Evolutionary conservation across 345 rosid genomes (phyloP).

Genomic region (Populus ilicifolia): DNA sequence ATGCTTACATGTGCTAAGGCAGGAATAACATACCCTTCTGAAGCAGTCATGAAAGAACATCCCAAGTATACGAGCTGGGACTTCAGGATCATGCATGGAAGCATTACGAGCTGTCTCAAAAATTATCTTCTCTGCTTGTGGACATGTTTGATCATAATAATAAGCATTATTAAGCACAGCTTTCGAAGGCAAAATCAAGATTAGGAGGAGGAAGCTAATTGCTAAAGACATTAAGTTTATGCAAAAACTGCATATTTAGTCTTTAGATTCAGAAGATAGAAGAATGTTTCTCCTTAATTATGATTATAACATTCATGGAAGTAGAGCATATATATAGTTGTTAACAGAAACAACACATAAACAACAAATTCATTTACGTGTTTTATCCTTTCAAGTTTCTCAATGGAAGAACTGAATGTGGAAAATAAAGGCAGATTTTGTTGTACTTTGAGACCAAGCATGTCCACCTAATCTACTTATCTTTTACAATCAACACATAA

Average conservation of each 20-base stretch:
- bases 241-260: slow-evolving; percentile 19
- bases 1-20: neutral
- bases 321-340: slow-evolving; percentile 20
- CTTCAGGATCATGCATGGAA: slow-evolving; percentile 58
- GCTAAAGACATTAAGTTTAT: slow-evolving; percentile 11
- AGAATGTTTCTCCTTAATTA: neutral
- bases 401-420: slow-evolving; percentile 16
- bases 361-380: neutral
- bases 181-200: slow-evolving; percentile 23
- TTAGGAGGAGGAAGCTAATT: slow-evolving; percentile 18
- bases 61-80: slow-evolving; percentile 74
- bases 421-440: slow-evolving; percentile 7
- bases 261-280: neutral
- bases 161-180: slow-evolving; percentile 40
- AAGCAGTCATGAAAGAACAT: slow-evolving; percentile 95
- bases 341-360: neutral
- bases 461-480: slow-evolving; percentile 27
- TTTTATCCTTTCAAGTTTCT: slow-evolving; percentile 66
- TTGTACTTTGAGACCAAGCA: slow-evolving; percentile 44
- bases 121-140: slow-evolving; percentile 63
- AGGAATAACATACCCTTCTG: slow-evolving; percentile 49
- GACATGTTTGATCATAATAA: slow-evolving; percentile 68
- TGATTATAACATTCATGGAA: neutral
- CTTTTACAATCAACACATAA: neutral
- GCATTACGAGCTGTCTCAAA: slow-evolving; percentile 54